Evolutionary conservation across 2,329 filamentous ascomycete genomes (phyloP).

Genomic region (Fusarium pseudocircinatum): DNA sequence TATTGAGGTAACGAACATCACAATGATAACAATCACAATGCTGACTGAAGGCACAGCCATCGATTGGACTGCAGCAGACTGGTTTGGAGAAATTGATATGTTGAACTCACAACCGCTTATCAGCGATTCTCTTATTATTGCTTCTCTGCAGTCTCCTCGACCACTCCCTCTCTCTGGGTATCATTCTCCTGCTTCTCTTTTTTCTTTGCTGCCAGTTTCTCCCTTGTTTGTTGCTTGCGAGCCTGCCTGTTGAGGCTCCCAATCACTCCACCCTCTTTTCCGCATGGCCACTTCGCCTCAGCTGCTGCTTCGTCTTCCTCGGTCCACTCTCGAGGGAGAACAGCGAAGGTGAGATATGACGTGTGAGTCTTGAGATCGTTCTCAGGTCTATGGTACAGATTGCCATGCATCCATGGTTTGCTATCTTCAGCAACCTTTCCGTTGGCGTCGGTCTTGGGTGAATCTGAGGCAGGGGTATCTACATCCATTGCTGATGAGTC

Average conservation of each 20-base stretch:
- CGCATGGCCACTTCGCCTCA: conserved; percentile 70
- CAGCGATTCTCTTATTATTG: conserved; percentile 20
- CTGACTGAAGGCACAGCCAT: not conserved
- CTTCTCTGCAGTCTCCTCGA: conserved; percentile 22
- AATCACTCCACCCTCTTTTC: conserved; percentile 61
- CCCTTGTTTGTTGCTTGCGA: conserved; percentile 66
- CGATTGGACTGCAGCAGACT: not conserved
- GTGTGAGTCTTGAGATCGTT: conserved; percentile 94
- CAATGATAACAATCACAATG: conserved; percentile 6
- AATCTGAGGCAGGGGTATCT: conserved; percentile 45
- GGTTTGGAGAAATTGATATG: not conserved
- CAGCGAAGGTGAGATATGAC: conserved; percentile 93
- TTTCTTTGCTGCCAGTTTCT: conserved; percentile 59
- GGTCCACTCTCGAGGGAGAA: conserved; percentile 87
- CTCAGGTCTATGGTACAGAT: conserved; percentile 82
- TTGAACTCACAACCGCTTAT: conserved; percentile 6
- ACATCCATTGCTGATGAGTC: conserved; percentile 55
- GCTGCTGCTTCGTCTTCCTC: conserved; percentile 80
- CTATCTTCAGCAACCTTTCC: conserved; percentile 33
- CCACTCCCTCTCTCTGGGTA: conserved; percentile 34
- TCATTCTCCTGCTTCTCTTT: conserved; percentile 48
- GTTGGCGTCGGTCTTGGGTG: conserved; percentile 40
- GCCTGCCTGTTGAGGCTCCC: conserved; percentile 63
- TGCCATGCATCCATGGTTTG: conserved; percentile 78
- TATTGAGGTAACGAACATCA: conserved; percentile 8